A percentile compares a stretch with the other conserved stretches of the same genome.
Conservation (phyloP, 768 basidiomycete species). For the Auriscalpium vulgare region DNA sequence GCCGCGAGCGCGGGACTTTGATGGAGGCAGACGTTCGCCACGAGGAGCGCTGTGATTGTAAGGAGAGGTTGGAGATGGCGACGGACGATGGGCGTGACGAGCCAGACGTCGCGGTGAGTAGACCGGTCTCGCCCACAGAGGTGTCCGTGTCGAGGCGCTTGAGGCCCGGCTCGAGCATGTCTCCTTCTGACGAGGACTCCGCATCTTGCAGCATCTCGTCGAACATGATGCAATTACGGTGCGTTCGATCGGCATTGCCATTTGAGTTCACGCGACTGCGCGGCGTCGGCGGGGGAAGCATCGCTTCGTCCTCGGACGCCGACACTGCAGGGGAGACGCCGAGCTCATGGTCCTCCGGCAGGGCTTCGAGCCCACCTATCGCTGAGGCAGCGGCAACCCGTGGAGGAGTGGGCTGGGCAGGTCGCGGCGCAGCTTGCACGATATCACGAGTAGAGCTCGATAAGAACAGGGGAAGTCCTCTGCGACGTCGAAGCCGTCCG, state of each 20-base stretch:
- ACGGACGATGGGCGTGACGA: conserved; percentile 17
- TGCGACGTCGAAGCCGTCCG: conserved; percentile 7
- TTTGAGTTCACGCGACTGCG: conserved; percentile 19
- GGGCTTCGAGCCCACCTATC: conserved; percentile 30
- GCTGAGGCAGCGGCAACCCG: background rate
- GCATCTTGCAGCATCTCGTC: conserved; percentile 3
- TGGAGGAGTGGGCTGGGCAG: conserved; percentile 6
- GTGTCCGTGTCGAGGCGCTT: background rate
- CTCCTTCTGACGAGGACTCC: conserved; percentile 2
- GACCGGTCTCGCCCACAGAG: background rate
- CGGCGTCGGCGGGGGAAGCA: conserved; percentile 10
- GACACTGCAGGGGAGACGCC: conserved; percentile 13
- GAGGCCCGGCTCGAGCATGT: conserved; percentile 3
- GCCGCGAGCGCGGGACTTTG: conserved; percentile 8
- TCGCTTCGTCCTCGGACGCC: background rate
- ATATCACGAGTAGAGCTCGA: conserved; percentile 10
- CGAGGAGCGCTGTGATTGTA: conserved; percentile 18
- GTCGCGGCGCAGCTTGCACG: conserved; percentile 9
- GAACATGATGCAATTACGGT: conserved; percentile 21
- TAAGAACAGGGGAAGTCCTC: conserved; percentile 14
- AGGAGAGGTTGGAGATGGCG: conserved; percentile 17
- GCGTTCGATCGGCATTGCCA: conserved; percentile 12
- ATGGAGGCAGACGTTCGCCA: conserved; percentile 18
- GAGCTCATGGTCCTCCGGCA: conserved; percentile 48
- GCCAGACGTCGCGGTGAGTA: conserved; percentile 4